Conservation (phyloP, 75 land plant genomes). For the Picea sitchensis region DNA sequence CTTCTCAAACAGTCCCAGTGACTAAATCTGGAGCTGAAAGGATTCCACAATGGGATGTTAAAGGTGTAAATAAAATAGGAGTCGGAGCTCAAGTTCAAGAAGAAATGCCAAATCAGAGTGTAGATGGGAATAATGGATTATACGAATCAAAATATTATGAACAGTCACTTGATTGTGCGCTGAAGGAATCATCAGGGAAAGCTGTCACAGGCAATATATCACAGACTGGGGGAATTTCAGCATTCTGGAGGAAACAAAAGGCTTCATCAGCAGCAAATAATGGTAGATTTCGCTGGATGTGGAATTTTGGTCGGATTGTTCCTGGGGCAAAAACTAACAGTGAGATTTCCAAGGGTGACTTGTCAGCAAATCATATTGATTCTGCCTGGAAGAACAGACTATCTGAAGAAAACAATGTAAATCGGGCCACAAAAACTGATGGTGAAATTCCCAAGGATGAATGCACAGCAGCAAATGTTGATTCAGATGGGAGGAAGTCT, state of each 20-base stretch:
- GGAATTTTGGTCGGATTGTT: constrained; percentile 19
- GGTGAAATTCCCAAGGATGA: background rate
- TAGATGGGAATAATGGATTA: background rate
- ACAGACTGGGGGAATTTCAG: background rate
- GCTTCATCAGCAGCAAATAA: constrained; percentile 2
- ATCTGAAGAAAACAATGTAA: constrained; percentile 4
- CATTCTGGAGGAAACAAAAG: constrained; percentile 10
- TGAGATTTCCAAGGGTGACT: constrained; percentile 6
- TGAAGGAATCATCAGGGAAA: constrained; percentile 1
- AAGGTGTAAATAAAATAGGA: background rate
- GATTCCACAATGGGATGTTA: background rate
- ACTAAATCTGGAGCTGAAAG: constrained; percentile 2
- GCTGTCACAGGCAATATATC: background rate
- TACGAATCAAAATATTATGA: background rate
- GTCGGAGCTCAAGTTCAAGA: constrained; percentile 3
- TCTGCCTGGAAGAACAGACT: background rate
- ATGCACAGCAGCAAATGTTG: background rate
- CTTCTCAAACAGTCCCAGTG: background rate
- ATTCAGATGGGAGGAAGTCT: constrained; percentile 4
- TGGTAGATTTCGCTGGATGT: constrained; percentile 23
- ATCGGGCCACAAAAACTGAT: background rate
- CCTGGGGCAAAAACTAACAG: background rate
- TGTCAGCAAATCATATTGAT: background rate
- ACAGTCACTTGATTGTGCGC: background rate
- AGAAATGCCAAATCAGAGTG: constrained; percentile 5